Evolutionary conservation across 2,329 filamentous ascomycete genomes (phyloP), one percentile per base, ranked within the genome.

Genomic region (Scedosporium aurantiacum): DNA sequence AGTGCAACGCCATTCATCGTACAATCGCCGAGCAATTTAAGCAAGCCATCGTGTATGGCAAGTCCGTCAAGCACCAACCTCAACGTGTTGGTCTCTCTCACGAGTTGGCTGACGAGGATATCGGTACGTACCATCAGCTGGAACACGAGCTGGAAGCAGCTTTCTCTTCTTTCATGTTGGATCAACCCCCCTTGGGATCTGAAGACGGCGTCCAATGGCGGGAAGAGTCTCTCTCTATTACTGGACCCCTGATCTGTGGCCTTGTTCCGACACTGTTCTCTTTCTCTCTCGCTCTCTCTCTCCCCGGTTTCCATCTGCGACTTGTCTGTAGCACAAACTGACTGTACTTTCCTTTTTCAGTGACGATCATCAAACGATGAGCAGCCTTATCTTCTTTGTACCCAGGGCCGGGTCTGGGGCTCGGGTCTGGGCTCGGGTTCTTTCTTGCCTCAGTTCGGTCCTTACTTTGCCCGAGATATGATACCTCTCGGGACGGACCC

Each of bases 1-100:
- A 96, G 91, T 99, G 94, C 77, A 96, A 97, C 77, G 84, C 90
- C 67, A 99, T 99, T 72, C 94, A 99, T 77, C 91, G 94, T 73
- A 95, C 86, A 62, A 97, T 99, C 72, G 82, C 94, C 62, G 94
- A 99, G 68, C 88, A 96, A 68, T 99, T 99, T 82, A 95, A 93
- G 76, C 85, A 87, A 64, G 94, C 94, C 61, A 88, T 99, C 71
- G 94, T 99, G 50, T 99, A 97, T 74, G 94, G 94, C 67, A 94
- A 93, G 73, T 97, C 92, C 61, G 93, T 97, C 67, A 97, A 97
- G 82, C 94, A 99, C 78, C 94, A 97, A 77, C 94, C 94, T 66
- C 94, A 99, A 77, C 85, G 92, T 70, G 94, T 97, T 65, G 94
- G 94, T 58, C 82, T 99, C 66, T 79, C 83, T 60, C 94, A 99